These are phyloP conservation scores for Sporisorium exsertum DNA, from an alignment of 1,284 basidiomycete genomes.

Conservation along the genomic window DNA sequence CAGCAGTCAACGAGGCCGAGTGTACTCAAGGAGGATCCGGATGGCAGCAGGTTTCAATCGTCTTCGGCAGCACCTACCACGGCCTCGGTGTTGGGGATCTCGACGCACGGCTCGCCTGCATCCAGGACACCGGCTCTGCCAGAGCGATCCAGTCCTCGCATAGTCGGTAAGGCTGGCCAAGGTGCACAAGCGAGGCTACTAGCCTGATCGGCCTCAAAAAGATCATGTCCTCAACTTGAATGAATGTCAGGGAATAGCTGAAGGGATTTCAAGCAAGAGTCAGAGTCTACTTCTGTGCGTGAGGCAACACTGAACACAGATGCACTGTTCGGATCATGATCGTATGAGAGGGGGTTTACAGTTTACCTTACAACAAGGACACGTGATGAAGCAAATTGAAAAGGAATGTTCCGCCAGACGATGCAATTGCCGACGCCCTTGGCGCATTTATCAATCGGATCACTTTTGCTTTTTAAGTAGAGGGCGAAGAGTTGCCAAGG, in stretches of 20 bases:
- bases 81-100: slow-evolving; percentile 6
- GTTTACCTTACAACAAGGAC: background rate
- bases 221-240: background rate
- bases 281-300: too few relatives aligned
- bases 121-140: background rate
- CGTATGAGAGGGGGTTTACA: background rate
- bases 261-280: too few relatives aligned
- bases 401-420: background rate
- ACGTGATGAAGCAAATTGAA: background rate
- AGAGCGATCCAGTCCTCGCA: slow-evolving; percentile 10
- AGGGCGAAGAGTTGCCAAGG: slow-evolving; percentile 38
- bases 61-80: background rate
- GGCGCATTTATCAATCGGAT: background rate
- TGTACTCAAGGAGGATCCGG: slow-evolving; percentile 28
- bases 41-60: background rate
- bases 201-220: background rate
- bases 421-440: background rate
- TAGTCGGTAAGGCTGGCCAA: background rate
- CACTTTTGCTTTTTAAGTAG: slow-evolving; percentile 28
- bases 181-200: background rate
- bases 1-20: slow-evolving; percentile 24
- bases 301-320: too few relatives aligned
- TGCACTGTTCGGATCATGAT: too few relatives aligned
- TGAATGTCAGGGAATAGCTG: too few relatives aligned
- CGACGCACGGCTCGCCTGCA: slow-evolving; percentile 14